phyloP scores from a whole-genome alignment of 2,329 filamentous ascomycete genomes.

The Aspergillus spinulosporus region DNA sequence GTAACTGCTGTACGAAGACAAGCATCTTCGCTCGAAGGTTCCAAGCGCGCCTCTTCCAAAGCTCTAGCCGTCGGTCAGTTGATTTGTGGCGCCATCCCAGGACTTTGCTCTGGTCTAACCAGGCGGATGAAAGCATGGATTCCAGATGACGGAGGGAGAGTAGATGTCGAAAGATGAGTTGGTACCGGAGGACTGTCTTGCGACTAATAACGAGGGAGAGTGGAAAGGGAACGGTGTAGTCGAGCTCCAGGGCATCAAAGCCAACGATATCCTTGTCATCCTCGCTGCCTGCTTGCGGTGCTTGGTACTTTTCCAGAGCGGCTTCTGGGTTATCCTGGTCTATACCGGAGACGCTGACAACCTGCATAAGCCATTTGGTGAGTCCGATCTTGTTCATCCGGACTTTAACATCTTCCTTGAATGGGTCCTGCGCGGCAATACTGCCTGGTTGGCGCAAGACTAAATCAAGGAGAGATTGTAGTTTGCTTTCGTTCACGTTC shows the following conservation, averaged over 20 bases:
- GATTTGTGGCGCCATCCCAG: conserved; percentile 80
- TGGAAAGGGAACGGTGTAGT: conserved; percentile 92
- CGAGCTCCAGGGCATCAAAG: conserved; percentile 88
- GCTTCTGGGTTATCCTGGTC: conserved; percentile 72
- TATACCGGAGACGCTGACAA: conserved; percentile 94
- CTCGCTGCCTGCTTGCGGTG: conserved; percentile 64
- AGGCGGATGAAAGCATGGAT: conserved; percentile 78
- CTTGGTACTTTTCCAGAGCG: conserved; percentile 69
- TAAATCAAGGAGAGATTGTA: conserved; percentile 93
- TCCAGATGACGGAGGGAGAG: conserved; percentile 88
- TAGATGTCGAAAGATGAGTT: conserved; percentile 91
- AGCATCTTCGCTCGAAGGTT: conserved; percentile 91
- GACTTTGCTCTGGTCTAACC: conserved; percentile 84
- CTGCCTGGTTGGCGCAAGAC: conserved; percentile 95
- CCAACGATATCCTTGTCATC: conserved; percentile 84
- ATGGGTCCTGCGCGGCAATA: conserved; percentile 89
- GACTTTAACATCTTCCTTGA: conserved; percentile 97
- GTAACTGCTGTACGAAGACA: conserved; percentile 91
- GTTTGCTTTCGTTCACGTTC: conserved; percentile 84
- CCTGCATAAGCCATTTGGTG: conserved; percentile 90
- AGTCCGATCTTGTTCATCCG: conserved; percentile 94
- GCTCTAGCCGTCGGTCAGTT: conserved; percentile 70
- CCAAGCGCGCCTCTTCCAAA: conserved; percentile 92
- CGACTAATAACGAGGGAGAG: conserved; percentile 92
- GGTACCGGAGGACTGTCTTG: conserved; percentile 95